Evolutionary conservation across 495 filamentous ascomycete genomes (phyloP), one percentile per base, ranked within the genome.

Genomic region (Talaromyces stipitatus): DNA sequence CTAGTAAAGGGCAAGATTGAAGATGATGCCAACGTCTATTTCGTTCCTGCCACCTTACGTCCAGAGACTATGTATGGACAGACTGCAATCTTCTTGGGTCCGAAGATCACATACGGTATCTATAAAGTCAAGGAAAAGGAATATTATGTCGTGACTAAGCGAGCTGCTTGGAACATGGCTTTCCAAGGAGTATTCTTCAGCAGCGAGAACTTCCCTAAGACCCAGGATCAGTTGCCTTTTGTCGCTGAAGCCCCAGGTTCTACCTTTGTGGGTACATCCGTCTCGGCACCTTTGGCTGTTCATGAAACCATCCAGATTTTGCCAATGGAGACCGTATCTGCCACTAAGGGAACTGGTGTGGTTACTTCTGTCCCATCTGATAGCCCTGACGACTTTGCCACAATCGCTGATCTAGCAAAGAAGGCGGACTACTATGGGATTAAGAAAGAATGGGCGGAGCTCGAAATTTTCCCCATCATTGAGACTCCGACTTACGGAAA

Each of bases 1-100:
- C 72, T 80, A 28, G 69, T 98, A 30, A 77, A 83, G 61, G 86
- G 84, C 48, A 91, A 91, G 72, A 75, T 97, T n/a, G 87, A 92
- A 29, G 81, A 85, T 6, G 83, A 79, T 60, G 87, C 89, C 23
- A 88, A 89, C 56, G 87, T 97, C 24, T 96, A 85, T 70, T 87
- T 98, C 61, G 83, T 95, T 36, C 87, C 94, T 3, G 94, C 94
- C 22, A 97, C 94, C 57, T 79, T 98, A 57, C 82, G 94, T 62
- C 89, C 94, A 18, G 94, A 98, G 76, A 98, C 94, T 16, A 97
- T 98, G 92, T 97, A 97, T 64, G 94, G 94, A 24, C 94, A 98
- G 70, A 92, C 84, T 1, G 94, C 90, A 75, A 96, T 91, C 70
- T 98, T 98, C 64, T 90, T 98, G 50, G 89, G 91, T 26, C 92